Base-by-base conservation (phyloP, 2,329 filamentous ascomycete genomes). In the Byssochlamys sp. region DNA sequence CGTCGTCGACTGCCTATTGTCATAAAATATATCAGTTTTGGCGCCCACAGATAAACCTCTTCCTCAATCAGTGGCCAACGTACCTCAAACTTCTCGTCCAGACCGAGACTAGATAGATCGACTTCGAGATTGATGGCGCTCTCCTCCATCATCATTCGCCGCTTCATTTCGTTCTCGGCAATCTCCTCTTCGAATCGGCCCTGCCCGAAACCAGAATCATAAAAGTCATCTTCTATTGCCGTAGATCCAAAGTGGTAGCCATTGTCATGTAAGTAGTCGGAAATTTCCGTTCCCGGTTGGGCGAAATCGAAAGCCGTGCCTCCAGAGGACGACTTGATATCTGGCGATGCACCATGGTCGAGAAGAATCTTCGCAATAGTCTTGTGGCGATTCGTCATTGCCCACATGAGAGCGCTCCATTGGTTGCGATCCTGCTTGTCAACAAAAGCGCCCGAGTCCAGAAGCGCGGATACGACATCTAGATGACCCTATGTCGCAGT, bases 351-450 rank as follows among this genome's bases (percentile, higher is more conserved):
- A 14, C 91, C 91, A 67, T 94, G 89, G 71, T 99, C 92, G 33
- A 99, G 82, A 14, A 99, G 78, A 10, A 91, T 80, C 74, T 97
- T 97, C 35, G 92, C 91, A 64, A 99, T 99, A 53, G 86, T 86
- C 75, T 97, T 97, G 75, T 99, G 94, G 58, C 91, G 81, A 73
- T 99, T 99, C 57, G 94, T 99, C 90, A 97, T 97, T 54, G 94
- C 92, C 94, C 94, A 99, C 91, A 99, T 99, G 60, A 99, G 80
- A 12, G 94, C 89, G 67, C 90, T 97, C 94, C 94, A 99, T 69
- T 95, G 88, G 70, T 97, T 97, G 61, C 87, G 89, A 71, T 99
- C 94, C 73, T 97, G 92, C 66, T 87, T 87, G 75, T 99, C 91
- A 55, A 97, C 91, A 66, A 90, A 84, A 45, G 88, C 92, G 26